Evolutionary conservation across 495 filamentous ascomycete genomes (phyloP), one percentile per base, ranked within the genome.

Genomic region (Penicillium daleae): DNA sequence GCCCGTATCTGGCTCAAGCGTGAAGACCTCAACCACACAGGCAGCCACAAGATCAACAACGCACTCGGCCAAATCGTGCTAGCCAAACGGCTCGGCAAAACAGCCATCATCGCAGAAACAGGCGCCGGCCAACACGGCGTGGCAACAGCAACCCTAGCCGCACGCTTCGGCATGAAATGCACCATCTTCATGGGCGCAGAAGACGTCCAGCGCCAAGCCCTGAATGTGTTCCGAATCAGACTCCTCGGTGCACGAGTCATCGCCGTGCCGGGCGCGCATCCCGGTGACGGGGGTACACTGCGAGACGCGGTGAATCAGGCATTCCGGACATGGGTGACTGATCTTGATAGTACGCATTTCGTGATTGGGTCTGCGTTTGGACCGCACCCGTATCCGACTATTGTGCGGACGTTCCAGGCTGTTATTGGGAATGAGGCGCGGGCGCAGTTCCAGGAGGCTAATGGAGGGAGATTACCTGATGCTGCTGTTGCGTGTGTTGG

Each of bases 401-500:
- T 98, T 58, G 94, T 97, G 2, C 88, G 94, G 46, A 97, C 92
- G 0, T 97, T 98, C 86, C 93, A 98, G 78, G 90, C 87, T 8
- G 87, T 97, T 55, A 97, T 97, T 58, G 94, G 94, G 4, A 86
- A 87, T 61, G 95, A 99, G 78, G 97, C 94, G 22, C 92, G 51
- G 8, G 78, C 86, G 44, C 93, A 99, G 76, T 89, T 96, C 82
- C 79, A 85, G 19, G 85, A 87, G 67, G 82, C 90, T 52, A 63
- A 56, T 32, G 15, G 85, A 35, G 90, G 91, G 31, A 93, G 93
- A 72, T 84, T 97, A 1, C 95, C 95, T 5, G 94, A 98, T 69
- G 95, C 92, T 1, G 92, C 97, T 1, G 91, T 98, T n/a, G 94
- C 95, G 6, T 97, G 95, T 66, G 95, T 98, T 2, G 95, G 95